Conservation (phyloP, 2,329 filamentous ascomycete genomes). For the Helminthosporium solani region DNA sequence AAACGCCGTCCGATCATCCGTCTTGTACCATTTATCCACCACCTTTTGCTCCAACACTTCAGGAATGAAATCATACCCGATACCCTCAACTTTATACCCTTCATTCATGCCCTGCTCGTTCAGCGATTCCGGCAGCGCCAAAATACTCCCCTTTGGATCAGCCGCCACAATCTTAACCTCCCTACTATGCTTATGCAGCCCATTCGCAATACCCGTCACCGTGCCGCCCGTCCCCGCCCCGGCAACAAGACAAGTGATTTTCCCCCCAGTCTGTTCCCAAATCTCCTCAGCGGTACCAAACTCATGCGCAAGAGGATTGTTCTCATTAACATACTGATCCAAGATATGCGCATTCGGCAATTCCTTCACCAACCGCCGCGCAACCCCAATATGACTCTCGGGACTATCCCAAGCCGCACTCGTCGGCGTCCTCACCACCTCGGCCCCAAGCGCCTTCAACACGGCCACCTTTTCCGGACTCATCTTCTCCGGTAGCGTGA, state of each 20-base stretch:
- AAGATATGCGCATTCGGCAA: slow-evolving; percentile 96
- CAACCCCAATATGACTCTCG: slow-evolving; percentile 96
- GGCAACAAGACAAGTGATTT: slow-evolving; percentile 79
- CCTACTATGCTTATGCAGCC: slow-evolving; percentile 82
- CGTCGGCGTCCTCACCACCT: slow-evolving; percentile 95
- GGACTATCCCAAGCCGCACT: slow-evolving; percentile 93
- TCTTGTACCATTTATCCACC: slow-evolving; percentile 98
- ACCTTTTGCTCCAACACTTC: slow-evolving; percentile 79
- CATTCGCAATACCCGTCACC: slow-evolving; percentile 83
- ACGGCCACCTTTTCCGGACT: slow-evolving; percentile 97
- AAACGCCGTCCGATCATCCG: slow-evolving; percentile 88
- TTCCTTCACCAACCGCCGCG: slow-evolving; percentile 85
- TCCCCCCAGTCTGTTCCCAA: slow-evolving; percentile 84
- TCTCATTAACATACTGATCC: slow-evolving; percentile 88
- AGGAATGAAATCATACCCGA: slow-evolving; percentile 97
- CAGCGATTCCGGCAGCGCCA: slow-evolving; percentile 76
- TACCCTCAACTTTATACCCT: slow-evolving; percentile 96
- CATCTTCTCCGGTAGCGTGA: slow-evolving; percentile 99
- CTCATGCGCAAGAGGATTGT: slow-evolving; percentile 95
- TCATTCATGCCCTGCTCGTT: slow-evolving; percentile 81
- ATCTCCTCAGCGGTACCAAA: slow-evolving; percentile 94
- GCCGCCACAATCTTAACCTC: slow-evolving; percentile 87
- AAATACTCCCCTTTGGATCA: slow-evolving; percentile 87
- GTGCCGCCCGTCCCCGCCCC: slow-evolving; percentile 95
- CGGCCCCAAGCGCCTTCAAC: slow-evolving; percentile 87